Conservation (phyloP, 306 rosid species). For the Trifolium dubium region DNA sequence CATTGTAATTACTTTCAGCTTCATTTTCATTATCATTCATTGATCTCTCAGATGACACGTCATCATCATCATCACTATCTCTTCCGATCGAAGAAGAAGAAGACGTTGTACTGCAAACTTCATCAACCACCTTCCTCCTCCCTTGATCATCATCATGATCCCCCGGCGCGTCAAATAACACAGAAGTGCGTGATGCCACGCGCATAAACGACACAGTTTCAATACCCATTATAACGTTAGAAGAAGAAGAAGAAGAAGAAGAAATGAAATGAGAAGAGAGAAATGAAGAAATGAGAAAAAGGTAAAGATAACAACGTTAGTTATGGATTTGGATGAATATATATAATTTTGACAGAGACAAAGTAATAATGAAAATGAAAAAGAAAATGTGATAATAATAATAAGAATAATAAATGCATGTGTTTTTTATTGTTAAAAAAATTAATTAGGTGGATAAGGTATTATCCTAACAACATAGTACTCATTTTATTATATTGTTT, state of each 20-base stretch:
- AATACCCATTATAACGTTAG: constrained; percentile 39
- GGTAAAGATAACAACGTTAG: neutral
- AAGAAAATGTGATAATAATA: no score
- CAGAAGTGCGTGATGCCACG: constrained; percentile 39
- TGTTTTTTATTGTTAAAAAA: neutral
- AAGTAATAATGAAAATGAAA: neutral
- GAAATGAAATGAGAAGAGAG: neutral
- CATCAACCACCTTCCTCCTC: constrained; percentile 38
- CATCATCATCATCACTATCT: constrained; percentile 64
- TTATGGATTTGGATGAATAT: neutral
- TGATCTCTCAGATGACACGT: constrained; percentile 58
- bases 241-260: neutral
- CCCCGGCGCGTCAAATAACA: constrained; percentile 43
- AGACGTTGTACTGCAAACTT: constrained; percentile 55
- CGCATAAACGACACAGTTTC: constrained; percentile 43
- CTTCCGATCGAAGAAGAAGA: constrained; percentile 93
- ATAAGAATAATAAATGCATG: neutral
- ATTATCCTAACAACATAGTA: constrained; percentile 42
- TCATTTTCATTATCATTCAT: constrained; percentile 63
- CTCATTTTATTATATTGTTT: neutral
- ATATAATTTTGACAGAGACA: neutral
- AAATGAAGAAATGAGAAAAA: no score
- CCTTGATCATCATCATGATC: neutral
- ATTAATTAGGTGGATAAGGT: constrained; percentile 37
- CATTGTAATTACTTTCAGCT: constrained; percentile 76